Evolutionary conservation across 2,329 filamentous ascomycete genomes (phyloP).

Genomic region (Aureobasidium sp.): DNA sequence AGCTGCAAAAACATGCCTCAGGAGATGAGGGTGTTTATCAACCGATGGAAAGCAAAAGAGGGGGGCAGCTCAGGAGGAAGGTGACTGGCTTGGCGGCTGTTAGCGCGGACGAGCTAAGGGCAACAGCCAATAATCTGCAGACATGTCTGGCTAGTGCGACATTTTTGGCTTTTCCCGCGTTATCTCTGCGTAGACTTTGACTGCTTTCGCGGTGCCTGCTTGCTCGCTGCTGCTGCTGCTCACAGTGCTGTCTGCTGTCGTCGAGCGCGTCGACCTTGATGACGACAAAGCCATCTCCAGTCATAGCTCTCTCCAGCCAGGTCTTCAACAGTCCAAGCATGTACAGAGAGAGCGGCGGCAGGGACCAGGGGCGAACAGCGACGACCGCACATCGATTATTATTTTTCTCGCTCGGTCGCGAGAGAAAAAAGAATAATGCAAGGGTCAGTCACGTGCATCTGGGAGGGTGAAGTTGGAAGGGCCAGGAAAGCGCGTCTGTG

Average conservation of each 20-base stretch:
- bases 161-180: constrained; percentile 6
- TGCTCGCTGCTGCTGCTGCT: neutral
- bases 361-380: neutral
- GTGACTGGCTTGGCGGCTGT: constrained; percentile 4
- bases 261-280: neutral
- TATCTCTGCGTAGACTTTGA: constrained; percentile 14
- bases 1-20: constrained; percentile 7
- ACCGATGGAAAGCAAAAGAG: neutral
- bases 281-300: neutral
- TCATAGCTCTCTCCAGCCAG: constrained; percentile 3
- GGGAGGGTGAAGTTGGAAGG: constrained; percentile 2
- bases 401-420: neutral
- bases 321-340: constrained; percentile 3
- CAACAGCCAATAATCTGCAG: constrained; percentile 10
- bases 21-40: constrained; percentile 1
- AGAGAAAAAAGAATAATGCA: constrained; percentile 5
- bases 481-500: constrained; percentile 1
- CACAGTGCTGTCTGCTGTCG: constrained; percentile 2
- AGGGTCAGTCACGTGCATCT: constrained; percentile 6
- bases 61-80: constrained; percentile 1
- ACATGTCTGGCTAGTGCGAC: constrained; percentile 3
- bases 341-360: neutral
- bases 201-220: constrained; percentile 2
- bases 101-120: neutral
- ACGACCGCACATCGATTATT: neutral